A percentile compares a stretch with the other conserved stretches of the same genome.
Evolutionary conservation across 257 asterid species (phyloP).

Genomic region (Euphrasia confusa): DNA sequence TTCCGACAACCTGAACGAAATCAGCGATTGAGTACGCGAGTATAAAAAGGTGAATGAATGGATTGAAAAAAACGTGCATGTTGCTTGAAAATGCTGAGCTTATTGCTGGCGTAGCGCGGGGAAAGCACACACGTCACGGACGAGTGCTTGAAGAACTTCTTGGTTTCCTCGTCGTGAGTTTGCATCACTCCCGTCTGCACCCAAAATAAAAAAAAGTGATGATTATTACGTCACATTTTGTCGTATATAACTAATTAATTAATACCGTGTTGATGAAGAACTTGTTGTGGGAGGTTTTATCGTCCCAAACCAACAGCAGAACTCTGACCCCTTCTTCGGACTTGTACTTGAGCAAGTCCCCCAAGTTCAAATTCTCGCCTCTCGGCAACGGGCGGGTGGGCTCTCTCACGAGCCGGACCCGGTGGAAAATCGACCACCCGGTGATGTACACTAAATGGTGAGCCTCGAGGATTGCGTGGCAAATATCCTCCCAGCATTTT

Average conservation of each 20-base stretch:
- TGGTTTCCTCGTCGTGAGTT: constrained; percentile 59
- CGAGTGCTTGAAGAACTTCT: constrained; percentile 47
- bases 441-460: constrained; percentile 47
- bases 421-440: constrained; percentile 59
- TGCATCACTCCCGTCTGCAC: constrained; percentile 43
- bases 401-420: constrained; percentile 51
- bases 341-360: constrained; percentile 49
- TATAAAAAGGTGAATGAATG: too few species aligned
- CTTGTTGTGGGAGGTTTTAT: constrained; percentile 52
- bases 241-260: too few species aligned
- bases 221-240: too few species aligned
- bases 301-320: constrained; percentile 52
- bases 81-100: constrained; percentile 5
- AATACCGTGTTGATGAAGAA: constrained; percentile 42
- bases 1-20: too few species aligned
- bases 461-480: constrained; percentile 51
- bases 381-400: constrained; percentile 36
- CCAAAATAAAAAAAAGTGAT: too few species aligned
- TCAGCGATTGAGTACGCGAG: too few species aligned
- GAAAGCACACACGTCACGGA: constrained; percentile 33
- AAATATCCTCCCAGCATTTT: constrained; percentile 57
- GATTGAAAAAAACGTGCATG: neutral
- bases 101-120: neutral
- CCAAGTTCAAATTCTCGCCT: constrained; percentile 44
- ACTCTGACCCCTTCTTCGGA: constrained; percentile 65